Evolutionary conservation across 345 rosid species (phyloP), one percentile per base, ranked within the genome.

Genomic region (Citrus australasica): DNA sequence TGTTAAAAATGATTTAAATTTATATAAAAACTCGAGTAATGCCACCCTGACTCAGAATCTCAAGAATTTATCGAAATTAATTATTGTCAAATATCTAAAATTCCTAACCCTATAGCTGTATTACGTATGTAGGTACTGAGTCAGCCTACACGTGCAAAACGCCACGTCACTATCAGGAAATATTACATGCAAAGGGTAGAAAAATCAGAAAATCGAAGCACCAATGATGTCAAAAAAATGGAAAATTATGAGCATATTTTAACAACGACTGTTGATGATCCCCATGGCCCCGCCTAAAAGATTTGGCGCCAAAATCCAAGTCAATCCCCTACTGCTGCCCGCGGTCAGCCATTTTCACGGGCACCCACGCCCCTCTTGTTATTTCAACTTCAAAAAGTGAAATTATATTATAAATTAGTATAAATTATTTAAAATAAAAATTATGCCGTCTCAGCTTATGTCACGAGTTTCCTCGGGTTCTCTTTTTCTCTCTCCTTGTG

Each of bases 391-490:
- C 4, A 5, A 16, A 7, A 40, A 8, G 19, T 6, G 40, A 16
- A 67, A 37, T 51, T 42, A 61, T 16, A 25, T 61, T 3, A 46
- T 9, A 61, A 24, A 61, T 7, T 61, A 61, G 25, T 10, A 61
- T 24, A 13, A n/a, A 61, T 69, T 46, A 46, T 46, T 46, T 46
- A 46, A 46, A 46, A 46, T 8, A 33, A 64, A 61, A 63, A 40
- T 75, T 64, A 73, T 66, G 11, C 27, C 51, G 4, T 24, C 74
- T 17, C 79, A 76, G 81, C 89, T 84, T 75, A 84, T 77, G 87
- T 87, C 90, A 88, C 81, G 87, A 80, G 89, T 76, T 88, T 86
- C 92, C 89, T 89, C 90, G 92, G 92, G 90, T 92, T 85, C 92
- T 55, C 76, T 84, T 76, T 71, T 73, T 78, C 40, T 69, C 62